Evolutionary conservation across 163 green algal genomes (phyloP).

Genomic region (Scenedesmus sp.): DNA sequence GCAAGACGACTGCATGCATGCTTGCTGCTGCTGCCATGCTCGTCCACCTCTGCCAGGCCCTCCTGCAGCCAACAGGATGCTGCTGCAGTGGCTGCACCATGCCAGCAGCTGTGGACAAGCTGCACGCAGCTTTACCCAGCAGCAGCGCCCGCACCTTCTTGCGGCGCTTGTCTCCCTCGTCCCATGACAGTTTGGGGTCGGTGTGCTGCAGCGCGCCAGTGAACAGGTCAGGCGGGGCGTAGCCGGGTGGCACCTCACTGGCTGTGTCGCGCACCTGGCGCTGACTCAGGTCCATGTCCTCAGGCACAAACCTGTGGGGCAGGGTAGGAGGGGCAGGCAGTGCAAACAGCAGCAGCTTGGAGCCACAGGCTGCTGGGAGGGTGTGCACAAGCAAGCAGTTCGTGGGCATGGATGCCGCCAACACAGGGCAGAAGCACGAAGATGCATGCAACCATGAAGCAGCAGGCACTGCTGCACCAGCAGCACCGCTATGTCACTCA

Average conservation of each 20-base stretch:
- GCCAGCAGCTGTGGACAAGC: background rate
- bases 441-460: background rate
- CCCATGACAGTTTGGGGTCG: constrained; percentile 94
- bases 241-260: constrained; percentile 79
- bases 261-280: constrained; percentile 75
- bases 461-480: background rate
- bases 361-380: background rate
- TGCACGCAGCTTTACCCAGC: background rate
- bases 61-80: background rate
- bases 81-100: background rate
- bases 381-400: background rate
- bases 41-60: background rate
- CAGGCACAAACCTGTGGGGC: constrained; percentile 82
- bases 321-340: background rate
- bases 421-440: background rate
- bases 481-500: background rate
- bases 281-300: constrained; percentile 75
- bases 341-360: background rate
- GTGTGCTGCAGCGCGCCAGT: constrained; percentile 90
- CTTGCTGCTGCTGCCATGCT: background rate
- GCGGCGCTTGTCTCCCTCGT: constrained; percentile 86
- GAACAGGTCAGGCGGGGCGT: constrained; percentile 85
- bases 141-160: constrained; percentile 63
- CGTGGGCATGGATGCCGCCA: background rate
- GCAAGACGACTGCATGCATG: background rate